These are phyloP conservation scores for Apiospora aurea DNA, from an alignment of 2,329 filamentous ascomycete genomes.

Conservation along the genomic window DNA sequence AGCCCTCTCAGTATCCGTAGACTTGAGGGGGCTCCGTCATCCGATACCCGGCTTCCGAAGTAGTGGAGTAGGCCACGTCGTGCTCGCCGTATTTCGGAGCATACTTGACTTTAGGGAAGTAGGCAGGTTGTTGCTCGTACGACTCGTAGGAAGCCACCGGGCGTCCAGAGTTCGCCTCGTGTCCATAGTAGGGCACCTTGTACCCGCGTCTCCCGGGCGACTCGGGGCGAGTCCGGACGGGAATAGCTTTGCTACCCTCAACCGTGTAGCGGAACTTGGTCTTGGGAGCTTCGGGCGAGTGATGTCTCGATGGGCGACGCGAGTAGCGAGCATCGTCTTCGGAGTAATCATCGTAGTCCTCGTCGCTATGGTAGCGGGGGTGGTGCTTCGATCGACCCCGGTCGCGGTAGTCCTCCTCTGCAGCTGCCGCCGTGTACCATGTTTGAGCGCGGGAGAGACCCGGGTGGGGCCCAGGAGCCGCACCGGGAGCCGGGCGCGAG, in stretches of 20 bases:
- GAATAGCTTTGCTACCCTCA: conserved; percentile 18
- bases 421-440: conserved; percentile 1
- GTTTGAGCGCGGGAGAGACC: conserved; percentile 23
- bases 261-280: conserved; percentile 28
- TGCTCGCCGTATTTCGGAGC: not conserved
- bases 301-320: conserved; percentile 22
- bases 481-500: conserved; percentile 22
- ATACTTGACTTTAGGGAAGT: conserved; percentile 25
- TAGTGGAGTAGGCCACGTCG: conserved; percentile 22
- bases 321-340: conserved; percentile 24
- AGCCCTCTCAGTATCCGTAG: conserved; percentile 6
- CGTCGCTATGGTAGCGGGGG: conserved; percentile 22
- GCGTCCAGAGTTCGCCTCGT: conserved; percentile 25
- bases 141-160: conserved; percentile 17
- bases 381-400: conserved; percentile 24
- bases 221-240: not conserved
- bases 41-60: not conserved
- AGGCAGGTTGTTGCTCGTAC: conserved; percentile 15
- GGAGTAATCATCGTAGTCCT: conserved; percentile 26
- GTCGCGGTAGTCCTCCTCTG: conserved; percentile 23
- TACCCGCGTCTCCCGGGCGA: conserved; percentile 8
- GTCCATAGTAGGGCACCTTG: conserved; percentile 14
- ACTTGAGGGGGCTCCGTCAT: not conserved
- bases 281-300: conserved; percentile 23
- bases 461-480: not conserved